Conservation (phyloP, 805 yeast species). For the Maudiozyma turicensis region DNA sequence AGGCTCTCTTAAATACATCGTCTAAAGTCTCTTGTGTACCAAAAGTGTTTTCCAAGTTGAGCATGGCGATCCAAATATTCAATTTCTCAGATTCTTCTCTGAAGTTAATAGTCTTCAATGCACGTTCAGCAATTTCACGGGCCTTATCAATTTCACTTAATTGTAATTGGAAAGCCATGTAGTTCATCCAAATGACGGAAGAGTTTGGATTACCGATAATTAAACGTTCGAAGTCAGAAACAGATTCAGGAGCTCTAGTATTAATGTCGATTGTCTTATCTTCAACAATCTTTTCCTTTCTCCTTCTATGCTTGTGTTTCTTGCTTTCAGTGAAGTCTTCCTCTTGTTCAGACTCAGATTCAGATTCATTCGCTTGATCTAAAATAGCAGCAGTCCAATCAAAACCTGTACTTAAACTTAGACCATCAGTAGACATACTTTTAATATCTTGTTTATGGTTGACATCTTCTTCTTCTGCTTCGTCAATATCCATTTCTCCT, state of each 20-base stretch:
- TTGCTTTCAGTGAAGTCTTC: conserved; percentile 39
- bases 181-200: conserved; percentile 93
- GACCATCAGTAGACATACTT: conserved; percentile 37
- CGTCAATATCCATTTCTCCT: conserved; percentile 19
- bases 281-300: conserved; percentile 38
- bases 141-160: conserved; percentile 91
- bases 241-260: conserved; percentile 85
- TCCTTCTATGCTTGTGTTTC: conserved; percentile 39
- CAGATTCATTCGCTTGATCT: conserved; percentile 63
- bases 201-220: conserved; percentile 89
- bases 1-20: conserved; percentile 70
- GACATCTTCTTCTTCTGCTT: conserved; percentile 25
- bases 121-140: conserved; percentile 86
- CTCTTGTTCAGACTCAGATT: conserved; percentile 47
- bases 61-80: conserved; percentile 91
- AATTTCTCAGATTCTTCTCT: conserved; percentile 89
- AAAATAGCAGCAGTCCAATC: conserved; percentile 92
- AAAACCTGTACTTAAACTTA: conserved; percentile 71
- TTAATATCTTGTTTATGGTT: conserved; percentile 1
- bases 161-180: conserved; percentile 95
- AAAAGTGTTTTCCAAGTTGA: conserved; percentile 88
- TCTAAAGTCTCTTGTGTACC: conserved; percentile 80
- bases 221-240: conserved; percentile 82
- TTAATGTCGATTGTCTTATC: conserved; percentile 81
- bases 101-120: conserved; percentile 78